Conservation (phyloP, 2,329 filamentous ascomycete species). For the Penicillium sp. region DNA sequence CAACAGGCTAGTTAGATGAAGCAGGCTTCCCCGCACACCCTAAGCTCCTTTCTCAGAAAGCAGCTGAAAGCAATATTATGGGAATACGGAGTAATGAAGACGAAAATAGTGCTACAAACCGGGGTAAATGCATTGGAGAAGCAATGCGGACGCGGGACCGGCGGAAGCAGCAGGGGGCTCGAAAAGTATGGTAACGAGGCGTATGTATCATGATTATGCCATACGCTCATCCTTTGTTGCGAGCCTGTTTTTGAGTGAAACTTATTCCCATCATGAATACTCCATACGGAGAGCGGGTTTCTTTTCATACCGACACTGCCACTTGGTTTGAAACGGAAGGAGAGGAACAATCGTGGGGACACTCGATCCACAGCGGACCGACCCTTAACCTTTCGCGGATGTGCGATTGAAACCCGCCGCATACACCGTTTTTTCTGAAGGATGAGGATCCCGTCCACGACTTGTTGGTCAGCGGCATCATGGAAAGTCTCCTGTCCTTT, state of each 20-base stretch:
- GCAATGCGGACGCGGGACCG: not conserved
- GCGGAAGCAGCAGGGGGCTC: not conserved
- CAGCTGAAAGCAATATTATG: not conserved
- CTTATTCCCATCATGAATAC: not conserved
- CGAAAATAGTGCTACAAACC: not conserved
- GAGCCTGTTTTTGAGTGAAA: not conserved
- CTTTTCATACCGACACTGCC: too few relatives aligned
- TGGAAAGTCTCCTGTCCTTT: not conserved
- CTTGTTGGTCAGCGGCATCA: not conserved
- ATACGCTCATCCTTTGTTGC: not conserved
- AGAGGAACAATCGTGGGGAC: constrained; percentile 1
- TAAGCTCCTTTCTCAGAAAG: not conserved
- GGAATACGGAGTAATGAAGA: not conserved
- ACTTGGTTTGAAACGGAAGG: not conserved
- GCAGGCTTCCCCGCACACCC: constrained; percentile 4
- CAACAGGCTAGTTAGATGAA: not conserved
- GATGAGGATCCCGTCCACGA: not conserved
- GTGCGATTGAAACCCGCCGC: not conserved
- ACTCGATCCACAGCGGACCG: constrained; percentile 15
- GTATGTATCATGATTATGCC: not conserved
- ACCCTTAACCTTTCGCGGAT: constrained; percentile 7
- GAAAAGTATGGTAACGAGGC: not conserved
- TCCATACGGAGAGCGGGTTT: too few relatives aligned
- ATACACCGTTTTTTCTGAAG: not conserved
- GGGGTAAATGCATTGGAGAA: not conserved